Percentiles rank a stretch among this genome's conserved stretches.
These are phyloP conservation scores for Orychophragmus violaceus DNA, from an alignment of 345 rosid species.

Conservation along the genomic window DNA sequence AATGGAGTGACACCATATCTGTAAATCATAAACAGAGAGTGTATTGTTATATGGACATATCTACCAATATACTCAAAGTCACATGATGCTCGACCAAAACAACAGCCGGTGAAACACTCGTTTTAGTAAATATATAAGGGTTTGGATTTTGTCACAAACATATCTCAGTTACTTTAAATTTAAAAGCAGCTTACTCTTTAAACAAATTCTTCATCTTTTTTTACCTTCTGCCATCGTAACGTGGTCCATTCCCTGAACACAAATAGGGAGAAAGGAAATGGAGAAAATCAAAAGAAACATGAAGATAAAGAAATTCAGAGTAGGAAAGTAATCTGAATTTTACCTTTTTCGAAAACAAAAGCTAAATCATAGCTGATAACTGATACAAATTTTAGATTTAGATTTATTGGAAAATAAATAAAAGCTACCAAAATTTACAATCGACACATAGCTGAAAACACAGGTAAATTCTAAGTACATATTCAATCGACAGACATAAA, in stretches of 20 bases:
- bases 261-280: not conserved
- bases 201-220: conserved; percentile 57
- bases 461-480: too few relatives aligned
- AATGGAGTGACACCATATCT: too few relatives aligned
- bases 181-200: conserved; percentile 54
- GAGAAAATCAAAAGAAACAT: not conserved
- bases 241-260: conserved; percentile 48
- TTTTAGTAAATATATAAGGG: not conserved
- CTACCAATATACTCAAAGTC: not conserved
- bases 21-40: too few relatives aligned
- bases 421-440: too few relatives aligned
- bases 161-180: not conserved
- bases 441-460: too few relatives aligned
- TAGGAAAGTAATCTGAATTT: too few relatives aligned
- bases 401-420: too few relatives aligned
- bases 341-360: too few relatives aligned
- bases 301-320: not conserved
- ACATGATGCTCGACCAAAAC: not conserved
- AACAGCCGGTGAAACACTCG: too few relatives aligned
- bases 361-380: too few relatives aligned
- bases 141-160: not conserved
- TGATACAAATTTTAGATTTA: too few relatives aligned
- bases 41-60: not conserved
- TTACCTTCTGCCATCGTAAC: conserved; percentile 44
- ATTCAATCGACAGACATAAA: too few relatives aligned